Conservation (phyloP, 164 flowering plant genomes). For the Hamamelis virginiana region DNA sequence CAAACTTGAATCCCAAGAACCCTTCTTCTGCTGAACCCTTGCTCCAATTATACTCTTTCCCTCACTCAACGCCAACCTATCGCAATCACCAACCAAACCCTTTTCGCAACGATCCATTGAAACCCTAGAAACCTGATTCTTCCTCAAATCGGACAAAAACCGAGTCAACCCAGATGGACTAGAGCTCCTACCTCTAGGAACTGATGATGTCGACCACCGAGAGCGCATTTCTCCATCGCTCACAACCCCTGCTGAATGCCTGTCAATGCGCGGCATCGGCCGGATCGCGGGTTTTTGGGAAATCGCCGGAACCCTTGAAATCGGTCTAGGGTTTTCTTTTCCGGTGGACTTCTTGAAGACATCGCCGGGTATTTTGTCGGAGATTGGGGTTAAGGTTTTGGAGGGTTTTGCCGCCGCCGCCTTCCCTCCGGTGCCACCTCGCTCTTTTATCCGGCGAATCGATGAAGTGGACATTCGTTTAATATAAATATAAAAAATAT, state of each 20-base stretch:
- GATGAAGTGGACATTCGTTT: slow-evolving; percentile 43
- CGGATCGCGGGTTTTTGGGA: slow-evolving; percentile 52
- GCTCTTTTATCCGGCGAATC: slow-evolving; percentile 50
- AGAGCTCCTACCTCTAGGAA: slow-evolving; percentile 80
- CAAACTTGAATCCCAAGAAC: slow-evolving; percentile 10
- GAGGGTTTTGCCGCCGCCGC: slow-evolving; percentile 28
- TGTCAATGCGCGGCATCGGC: slow-evolving; percentile 50
- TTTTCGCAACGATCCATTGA: slow-evolving; percentile 3
- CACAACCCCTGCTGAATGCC: slow-evolving; percentile 21
- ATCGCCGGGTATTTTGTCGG: slow-evolving; percentile 24
- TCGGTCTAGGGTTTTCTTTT: slow-evolving; percentile 53
- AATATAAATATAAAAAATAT: neutral
- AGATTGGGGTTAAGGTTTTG: slow-evolving; percentile 43
- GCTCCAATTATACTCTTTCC: slow-evolving; percentile 13
- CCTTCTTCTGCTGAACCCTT: slow-evolving; percentile 22
- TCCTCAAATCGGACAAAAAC: slow-evolving; percentile 46
- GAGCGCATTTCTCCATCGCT: slow-evolving; percentile 20
- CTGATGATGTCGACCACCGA: slow-evolving; percentile 61
- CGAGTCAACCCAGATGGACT: slow-evolving; percentile 68
- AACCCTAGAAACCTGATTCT: slow-evolving; percentile 23
- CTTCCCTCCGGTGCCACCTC: slow-evolving; percentile 40
- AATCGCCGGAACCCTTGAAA: slow-evolving; percentile 26
- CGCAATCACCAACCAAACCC: slow-evolving; percentile 10
- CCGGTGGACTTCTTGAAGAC: slow-evolving; percentile 34
- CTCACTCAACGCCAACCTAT: neutral